These are phyloP conservation scores for Fusarium sp. DNA, from an alignment of 2,329 filamentous ascomycete species.

Conservation along the genomic window DNA sequence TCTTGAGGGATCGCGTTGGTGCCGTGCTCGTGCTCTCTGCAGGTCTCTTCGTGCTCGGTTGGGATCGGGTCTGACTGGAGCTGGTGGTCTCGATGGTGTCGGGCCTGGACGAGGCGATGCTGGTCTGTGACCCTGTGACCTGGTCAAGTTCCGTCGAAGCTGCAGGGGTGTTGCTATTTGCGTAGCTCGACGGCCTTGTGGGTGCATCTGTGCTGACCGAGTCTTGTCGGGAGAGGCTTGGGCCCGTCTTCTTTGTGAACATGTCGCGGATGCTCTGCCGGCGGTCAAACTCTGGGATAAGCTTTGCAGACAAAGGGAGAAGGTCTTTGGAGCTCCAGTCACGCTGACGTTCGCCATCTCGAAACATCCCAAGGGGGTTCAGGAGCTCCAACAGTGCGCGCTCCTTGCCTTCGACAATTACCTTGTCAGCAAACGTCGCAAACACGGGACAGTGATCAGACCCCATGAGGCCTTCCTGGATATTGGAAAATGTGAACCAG, in stretches of 20 bases:
- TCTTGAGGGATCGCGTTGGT: constrained; percentile 37
- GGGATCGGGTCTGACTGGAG: constrained; percentile 2
- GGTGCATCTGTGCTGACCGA: constrained; percentile 1
- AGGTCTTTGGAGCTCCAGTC: constrained; percentile 76
- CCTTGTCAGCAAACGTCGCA: constrained; percentile 74
- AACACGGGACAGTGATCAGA: constrained; percentile 98
- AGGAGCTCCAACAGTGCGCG: constrained; percentile 76
- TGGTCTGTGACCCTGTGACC: background rate
- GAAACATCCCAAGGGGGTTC: constrained; percentile 81
- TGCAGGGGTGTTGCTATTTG: background rate
- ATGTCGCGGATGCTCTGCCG: constrained; percentile 91
- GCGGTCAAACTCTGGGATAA: constrained; percentile 89
- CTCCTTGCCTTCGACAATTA: constrained; percentile 63
- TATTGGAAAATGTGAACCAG: constrained; percentile 86
- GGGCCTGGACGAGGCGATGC: background rate
- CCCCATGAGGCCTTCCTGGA: constrained; percentile 93
- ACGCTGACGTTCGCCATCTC: constrained; percentile 71
- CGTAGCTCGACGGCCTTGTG: background rate
- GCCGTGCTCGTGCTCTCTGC: constrained; percentile 16
- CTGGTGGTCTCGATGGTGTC: background rate
- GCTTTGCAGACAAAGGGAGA: constrained; percentile 80
- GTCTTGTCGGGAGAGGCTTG: constrained; percentile 15
- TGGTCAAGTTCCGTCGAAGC: background rate
- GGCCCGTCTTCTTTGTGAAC: constrained; percentile 68
- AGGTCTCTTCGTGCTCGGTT: constrained; percentile 30